phyloP scores from a whole-genome alignment of 108 stramenopile genomes.

The Conticribra weissflogii region DNA sequence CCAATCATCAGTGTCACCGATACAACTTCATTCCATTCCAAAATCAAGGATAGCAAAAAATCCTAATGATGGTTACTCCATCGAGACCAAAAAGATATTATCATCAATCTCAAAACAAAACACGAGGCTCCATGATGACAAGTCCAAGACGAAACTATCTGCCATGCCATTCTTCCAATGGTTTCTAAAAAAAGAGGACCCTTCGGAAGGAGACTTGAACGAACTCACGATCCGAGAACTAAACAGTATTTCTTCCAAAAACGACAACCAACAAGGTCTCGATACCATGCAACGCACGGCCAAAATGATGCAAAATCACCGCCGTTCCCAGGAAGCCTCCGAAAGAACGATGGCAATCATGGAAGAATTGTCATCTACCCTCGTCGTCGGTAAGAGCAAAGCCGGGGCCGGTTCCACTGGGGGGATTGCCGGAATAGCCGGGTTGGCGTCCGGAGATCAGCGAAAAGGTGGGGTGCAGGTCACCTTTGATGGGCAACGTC shows the following conservation, averaged over 20 bases:
- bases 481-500: slow-evolving; percentile 41
- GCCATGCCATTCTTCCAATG: slow-evolving; percentile 11
- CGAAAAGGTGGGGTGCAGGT: slow-evolving; percentile 42
- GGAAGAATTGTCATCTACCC: slow-evolving; percentile 32
- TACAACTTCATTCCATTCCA: too few species aligned
- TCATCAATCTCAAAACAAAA: too few species aligned
- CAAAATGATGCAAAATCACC: slow-evolving; percentile 49
- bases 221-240: neutral
- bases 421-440: slow-evolving; percentile 12
- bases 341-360: slow-evolving; percentile 40
- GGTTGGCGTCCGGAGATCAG: neutral
- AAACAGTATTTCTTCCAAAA: neutral
- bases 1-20: too few species aligned
- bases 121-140: neutral
- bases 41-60: too few species aligned
- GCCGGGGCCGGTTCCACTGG: slow-evolving; percentile 10
- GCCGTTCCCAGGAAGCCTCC: slow-evolving; percentile 44
- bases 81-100: too few species aligned
- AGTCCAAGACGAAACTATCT: neutral
- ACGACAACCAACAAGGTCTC: neutral
- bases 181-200: slow-evolving; percentile 18
- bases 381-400: slow-evolving; percentile 40
- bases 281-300: slow-evolving; percentile 43
- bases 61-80: too few species aligned
- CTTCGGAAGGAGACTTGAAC: neutral